These are phyloP conservation scores for Clitopilus passeckerianus DNA, from an alignment of 768 basidiomycete species.

Conservation along the genomic window DNA sequence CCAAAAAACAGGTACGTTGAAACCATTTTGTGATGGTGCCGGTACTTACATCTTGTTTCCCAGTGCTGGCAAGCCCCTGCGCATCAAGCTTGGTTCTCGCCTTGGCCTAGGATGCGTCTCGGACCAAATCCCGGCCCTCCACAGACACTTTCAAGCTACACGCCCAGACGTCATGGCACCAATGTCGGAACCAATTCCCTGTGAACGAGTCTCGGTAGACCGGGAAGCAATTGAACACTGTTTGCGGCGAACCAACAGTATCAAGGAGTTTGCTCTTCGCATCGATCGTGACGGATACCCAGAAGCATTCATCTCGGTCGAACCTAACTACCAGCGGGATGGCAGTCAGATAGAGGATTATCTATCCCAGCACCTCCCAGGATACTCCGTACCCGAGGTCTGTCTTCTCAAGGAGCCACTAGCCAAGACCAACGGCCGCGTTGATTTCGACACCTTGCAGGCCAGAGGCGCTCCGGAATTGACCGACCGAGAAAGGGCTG, in stretches of 20 bases:
- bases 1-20: conserved; percentile 34
- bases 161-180: conserved; percentile 24
- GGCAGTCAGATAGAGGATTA: conserved; percentile 13
- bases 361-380: conserved; percentile 23
- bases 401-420: conserved; percentile 24
- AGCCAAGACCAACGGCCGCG: conserved; percentile 14
- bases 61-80: conserved; percentile 41
- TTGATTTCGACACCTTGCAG: conserved; percentile 28
- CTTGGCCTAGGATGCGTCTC: conserved; percentile 30
- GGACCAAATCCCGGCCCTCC: conserved; percentile 25
- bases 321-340: conserved; percentile 11
- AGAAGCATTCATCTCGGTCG: conserved; percentile 33
- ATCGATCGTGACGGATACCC: conserved; percentile 22
- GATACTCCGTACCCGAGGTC: conserved; percentile 35
- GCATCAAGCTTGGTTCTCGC: conserved; percentile 37
- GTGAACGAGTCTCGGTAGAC: conserved; percentile 25
- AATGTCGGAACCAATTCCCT: conserved; percentile 32
- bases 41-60: background rate
- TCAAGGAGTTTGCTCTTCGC: conserved; percentile 30
- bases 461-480: conserved; percentile 19
- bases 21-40: background rate
- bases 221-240: conserved; percentile 18
- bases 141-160: conserved; percentile 37
- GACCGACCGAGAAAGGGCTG: conserved; percentile 23
- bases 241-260: conserved; percentile 20